Evolutionary conservation across 2,329 filamentous ascomycete species (phyloP).

Genomic region (Colletotrichum paranaense): DNA sequence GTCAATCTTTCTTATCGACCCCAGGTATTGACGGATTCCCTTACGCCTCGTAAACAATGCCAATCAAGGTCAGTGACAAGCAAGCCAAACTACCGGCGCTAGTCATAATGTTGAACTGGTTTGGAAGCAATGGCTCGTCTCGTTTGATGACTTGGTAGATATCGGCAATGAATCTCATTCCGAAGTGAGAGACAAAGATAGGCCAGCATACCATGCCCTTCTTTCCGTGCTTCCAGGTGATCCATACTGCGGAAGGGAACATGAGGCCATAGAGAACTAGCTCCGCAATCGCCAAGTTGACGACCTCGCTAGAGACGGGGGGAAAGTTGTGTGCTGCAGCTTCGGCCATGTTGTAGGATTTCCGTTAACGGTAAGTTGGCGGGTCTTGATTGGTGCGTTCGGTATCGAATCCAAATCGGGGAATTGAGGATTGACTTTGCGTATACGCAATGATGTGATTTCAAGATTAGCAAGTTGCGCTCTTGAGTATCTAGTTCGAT

Average conservation of each 20-base stretch:
- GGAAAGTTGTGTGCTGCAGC: constrained; percentile 8
- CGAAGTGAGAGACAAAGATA: constrained; percentile 41
- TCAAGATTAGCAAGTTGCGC: background rate
- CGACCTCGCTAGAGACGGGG: constrained; percentile 19
- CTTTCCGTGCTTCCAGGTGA: constrained; percentile 44
- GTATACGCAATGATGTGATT: background rate
- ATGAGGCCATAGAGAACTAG: constrained; percentile 38
- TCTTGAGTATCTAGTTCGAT: background rate
- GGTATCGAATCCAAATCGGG: background rate
- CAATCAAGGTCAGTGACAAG: constrained; percentile 40
- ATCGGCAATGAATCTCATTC: constrained; percentile 40
- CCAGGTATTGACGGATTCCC: background rate
- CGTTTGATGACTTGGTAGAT: constrained; percentile 39
- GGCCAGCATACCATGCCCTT: constrained; percentile 45
- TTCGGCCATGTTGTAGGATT: constrained; percentile 3
- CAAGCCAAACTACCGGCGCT: constrained; percentile 43
- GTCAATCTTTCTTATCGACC: background rate
- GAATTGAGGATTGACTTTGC: background rate
- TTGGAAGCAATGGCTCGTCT: constrained; percentile 38
- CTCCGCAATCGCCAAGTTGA: constrained; percentile 38
- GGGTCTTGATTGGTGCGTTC: background rate
- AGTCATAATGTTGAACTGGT: constrained; percentile 41
- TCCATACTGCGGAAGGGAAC: constrained; percentile 36
- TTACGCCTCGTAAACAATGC: constrained; percentile 44
- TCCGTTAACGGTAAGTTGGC: too few relatives aligned